phyloP scores from a whole-genome alignment of 441 rosid genomes.

The Macaranga tanarius region DNA sequence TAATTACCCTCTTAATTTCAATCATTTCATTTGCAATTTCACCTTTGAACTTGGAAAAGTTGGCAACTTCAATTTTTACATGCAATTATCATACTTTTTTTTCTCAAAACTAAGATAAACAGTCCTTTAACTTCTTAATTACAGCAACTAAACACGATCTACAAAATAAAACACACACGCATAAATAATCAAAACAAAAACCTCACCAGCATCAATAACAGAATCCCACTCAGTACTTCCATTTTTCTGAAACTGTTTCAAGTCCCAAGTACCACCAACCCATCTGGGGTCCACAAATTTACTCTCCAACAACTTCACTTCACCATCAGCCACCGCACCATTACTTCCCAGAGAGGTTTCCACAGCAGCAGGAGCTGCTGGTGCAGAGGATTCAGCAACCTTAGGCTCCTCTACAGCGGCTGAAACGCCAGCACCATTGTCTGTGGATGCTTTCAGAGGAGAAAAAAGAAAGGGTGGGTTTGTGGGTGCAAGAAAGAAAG shows the following conservation, averaged over 20 bases:
- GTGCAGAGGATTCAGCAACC: conserved; percentile 11
- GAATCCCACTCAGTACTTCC: conserved; percentile 83
- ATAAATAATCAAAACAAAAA: neutral
- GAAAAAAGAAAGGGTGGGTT: conserved; percentile 21
- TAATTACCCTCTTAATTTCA: neutral
- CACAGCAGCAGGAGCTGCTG: neutral
- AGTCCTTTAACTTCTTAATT: neutral
- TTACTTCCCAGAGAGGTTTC: conserved; percentile 29
- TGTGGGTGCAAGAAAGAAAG: conserved; percentile 26
- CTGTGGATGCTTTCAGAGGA: conserved; percentile 34
- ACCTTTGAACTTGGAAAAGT: neutral
- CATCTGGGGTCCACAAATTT: conserved; percentile 64
- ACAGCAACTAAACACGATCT: neutral
- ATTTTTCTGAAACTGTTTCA: conserved; percentile 63
- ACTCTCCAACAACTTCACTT: conserved; percentile 23
- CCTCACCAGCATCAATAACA: conserved; percentile 84
- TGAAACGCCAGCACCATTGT: conserved; percentile 44
- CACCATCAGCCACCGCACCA: conserved; percentile 34
- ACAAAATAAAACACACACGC: neutral
- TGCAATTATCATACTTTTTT: neutral
- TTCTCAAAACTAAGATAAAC: neutral
- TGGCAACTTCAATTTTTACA: neutral
- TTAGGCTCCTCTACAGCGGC: conserved; percentile 35
- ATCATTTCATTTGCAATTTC: neutral
- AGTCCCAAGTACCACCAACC: conserved; percentile 88